Percentiles rank a stretch among this genome's conserved stretches.
These are phyloP conservation scores for Skeletonema potamos DNA, from an alignment of 108 stramenopile genomes.

Conservation along the genomic window DNA sequence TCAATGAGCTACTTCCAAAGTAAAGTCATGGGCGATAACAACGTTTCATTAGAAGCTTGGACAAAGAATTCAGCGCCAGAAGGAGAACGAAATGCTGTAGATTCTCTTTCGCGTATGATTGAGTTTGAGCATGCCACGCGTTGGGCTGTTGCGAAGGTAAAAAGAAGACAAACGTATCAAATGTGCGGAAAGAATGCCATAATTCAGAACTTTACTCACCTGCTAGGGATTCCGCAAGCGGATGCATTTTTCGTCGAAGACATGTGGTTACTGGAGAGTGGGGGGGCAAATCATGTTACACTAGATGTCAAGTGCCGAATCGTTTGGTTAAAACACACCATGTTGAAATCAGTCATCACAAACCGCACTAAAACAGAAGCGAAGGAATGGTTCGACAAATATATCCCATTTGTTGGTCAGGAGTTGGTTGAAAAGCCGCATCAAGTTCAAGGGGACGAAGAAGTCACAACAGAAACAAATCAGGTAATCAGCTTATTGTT, in stretches of 20 bases:
- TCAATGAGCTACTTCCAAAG: conserved; percentile 22
- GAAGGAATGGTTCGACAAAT: conserved; percentile 3
- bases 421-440: background rate
- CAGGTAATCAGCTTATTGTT: background rate
- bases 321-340: conserved; percentile 60
- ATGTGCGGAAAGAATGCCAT: conserved; percentile 21
- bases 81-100: background rate
- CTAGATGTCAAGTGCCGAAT: conserved; percentile 45
- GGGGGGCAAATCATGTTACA: conserved; percentile 24
- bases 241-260: conserved; percentile 76
- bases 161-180: conserved; percentile 34
- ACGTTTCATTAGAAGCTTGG: conserved; percentile 34
- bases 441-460: background rate
- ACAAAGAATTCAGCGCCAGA: conserved; percentile 15
- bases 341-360: conserved; percentile 62
- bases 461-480: background rate
- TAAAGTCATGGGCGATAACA: conserved; percentile 51
- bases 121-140: conserved; percentile 26
- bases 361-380: conserved; percentile 23
- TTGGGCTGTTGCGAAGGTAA: conserved; percentile 21
- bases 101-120: conserved; percentile 16
- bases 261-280: conserved; percentile 58
- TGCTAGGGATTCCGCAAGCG: conserved; percentile 17
- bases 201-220: conserved; percentile 27
- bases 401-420: background rate